Evolutionary conservation across 257 asterid species (phyloP).

Genomic region (Coffea eugenioides): DNA sequence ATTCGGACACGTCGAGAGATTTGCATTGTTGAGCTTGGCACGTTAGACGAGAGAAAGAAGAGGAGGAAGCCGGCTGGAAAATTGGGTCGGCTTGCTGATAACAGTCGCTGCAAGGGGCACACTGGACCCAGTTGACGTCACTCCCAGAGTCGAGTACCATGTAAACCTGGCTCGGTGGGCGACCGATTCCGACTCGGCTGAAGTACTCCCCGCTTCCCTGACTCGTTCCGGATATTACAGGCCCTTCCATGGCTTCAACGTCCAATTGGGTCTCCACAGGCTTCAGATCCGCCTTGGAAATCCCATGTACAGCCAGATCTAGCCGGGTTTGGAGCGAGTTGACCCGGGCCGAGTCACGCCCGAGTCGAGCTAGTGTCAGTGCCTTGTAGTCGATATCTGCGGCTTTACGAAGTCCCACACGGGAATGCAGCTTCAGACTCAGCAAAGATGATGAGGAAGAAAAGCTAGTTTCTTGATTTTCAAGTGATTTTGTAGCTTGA

Average conservation of each 20-base stretch:
- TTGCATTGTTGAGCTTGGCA: constrained; percentile 71
- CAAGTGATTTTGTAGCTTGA: constrained; percentile 32
- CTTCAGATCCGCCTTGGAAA: constrained; percentile 57
- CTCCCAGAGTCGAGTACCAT: constrained; percentile 96
- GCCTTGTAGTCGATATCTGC: constrained; percentile 50
- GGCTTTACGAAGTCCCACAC: constrained; percentile 47
- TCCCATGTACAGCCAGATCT: constrained; percentile 64
- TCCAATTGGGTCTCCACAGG: constrained; percentile 54
- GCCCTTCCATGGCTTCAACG: constrained; percentile 55
- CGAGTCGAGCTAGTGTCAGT: constrained; percentile 60
- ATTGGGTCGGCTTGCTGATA: constrained; percentile 98
- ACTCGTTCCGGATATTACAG: constrained; percentile 81
- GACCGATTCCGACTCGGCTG: constrained; percentile 79
- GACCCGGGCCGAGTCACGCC: constrained; percentile 76
- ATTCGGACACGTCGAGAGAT: constrained; percentile 81
- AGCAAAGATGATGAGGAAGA: constrained; percentile 27
- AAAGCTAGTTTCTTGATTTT: constrained; percentile 24
- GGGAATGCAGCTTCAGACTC: constrained; percentile 61
- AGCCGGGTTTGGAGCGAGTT: constrained; percentile 64
- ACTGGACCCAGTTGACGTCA: constrained; percentile 91
- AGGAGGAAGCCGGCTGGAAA: constrained; percentile 67
- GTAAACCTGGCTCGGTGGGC: constrained; percentile 62
- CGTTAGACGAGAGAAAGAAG: constrained; percentile 61
- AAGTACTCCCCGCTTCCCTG: constrained; percentile 99
- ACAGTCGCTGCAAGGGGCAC: constrained; percentile 92